Conservation (phyloP, 139 green algal species). For the Picochlorum sp. region DNA sequence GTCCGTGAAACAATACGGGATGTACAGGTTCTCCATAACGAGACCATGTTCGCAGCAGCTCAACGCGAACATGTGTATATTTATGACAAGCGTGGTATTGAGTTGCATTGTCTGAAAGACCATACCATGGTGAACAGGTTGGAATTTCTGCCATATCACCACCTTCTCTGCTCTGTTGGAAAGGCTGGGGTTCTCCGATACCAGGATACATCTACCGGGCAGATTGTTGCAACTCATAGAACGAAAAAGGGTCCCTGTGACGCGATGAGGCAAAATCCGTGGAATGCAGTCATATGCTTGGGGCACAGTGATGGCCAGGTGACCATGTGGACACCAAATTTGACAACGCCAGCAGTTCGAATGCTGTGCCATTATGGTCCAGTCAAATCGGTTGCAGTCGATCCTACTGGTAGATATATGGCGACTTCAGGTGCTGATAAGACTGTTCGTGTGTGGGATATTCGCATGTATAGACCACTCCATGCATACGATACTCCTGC, state of each 20-base stretch:
- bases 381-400: slow-evolving; percentile 62
- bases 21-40: slow-evolving; percentile 91
- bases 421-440: slow-evolving; percentile 80
- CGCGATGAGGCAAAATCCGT: slow-evolving; percentile 79
- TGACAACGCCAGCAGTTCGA: slow-evolving; percentile 67
- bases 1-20: slow-evolving; percentile 81
- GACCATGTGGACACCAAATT: slow-evolving; percentile 96
- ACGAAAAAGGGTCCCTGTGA: slow-evolving; percentile 72
- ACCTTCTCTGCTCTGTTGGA: slow-evolving; percentile 81
- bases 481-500: slow-evolving; percentile 81
- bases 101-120: slow-evolving; percentile 91
- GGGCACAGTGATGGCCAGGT: slow-evolving; percentile 84
- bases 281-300: slow-evolving; percentile 74
- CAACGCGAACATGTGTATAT: slow-evolving; percentile 95
- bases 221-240: slow-evolving; percentile 73
- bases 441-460: slow-evolving; percentile 85
- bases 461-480: slow-evolving; percentile 72
- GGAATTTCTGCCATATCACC: slow-evolving; percentile 94
- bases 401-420: slow-evolving; percentile 68
- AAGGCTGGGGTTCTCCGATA: slow-evolving; percentile 72
- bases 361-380: slow-evolving; percentile 89
- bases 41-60: slow-evolving; percentile 90
- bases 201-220: slow-evolving; percentile 90
- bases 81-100: slow-evolving; percentile 93
- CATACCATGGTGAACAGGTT: slow-evolving; percentile 51